A percentile compares a stretch with the other conserved stretches of the same genome.
phyloP scores from a whole-genome alignment of 2,329 filamentous ascomycete species.

The Clonostachys solani region DNA sequence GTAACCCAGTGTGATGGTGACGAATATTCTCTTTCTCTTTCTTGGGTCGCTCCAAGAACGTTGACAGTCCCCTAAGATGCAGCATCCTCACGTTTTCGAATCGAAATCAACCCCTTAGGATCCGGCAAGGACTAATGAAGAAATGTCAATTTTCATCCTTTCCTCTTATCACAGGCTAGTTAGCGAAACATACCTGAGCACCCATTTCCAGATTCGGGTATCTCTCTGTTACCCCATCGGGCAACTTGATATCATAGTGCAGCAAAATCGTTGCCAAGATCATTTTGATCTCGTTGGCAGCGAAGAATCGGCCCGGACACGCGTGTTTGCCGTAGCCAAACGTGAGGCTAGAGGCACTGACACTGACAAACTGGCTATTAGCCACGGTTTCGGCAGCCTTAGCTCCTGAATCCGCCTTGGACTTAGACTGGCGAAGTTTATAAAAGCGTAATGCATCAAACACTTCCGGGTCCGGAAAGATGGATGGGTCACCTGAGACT shows the following conservation, averaged over 20 bases:
- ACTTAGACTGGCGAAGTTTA: conserved; percentile 20
- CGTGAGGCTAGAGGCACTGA: conserved; percentile 25
- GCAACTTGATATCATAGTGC: conserved; percentile 26
- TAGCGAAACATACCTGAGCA: not conserved
- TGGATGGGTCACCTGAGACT: conserved; percentile 26
- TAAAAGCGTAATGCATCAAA: conserved; percentile 42
- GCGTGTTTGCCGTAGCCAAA: conserved; percentile 33
- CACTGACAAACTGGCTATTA: conserved; percentile 34
- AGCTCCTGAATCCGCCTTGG: not conserved
- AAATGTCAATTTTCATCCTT: too few relatives aligned
- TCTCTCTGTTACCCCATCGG: conserved; percentile 1
- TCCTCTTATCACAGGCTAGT: too few relatives aligned
- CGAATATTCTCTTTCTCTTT: too few relatives aligned
- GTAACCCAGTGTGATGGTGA: too few relatives aligned
- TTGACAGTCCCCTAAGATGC: too few relatives aligned
- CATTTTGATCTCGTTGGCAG: conserved; percentile 38
- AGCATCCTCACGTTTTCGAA: too few relatives aligned
- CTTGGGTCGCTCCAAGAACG: too few relatives aligned
- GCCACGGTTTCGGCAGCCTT: conserved; percentile 10
- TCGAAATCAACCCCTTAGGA: too few relatives aligned
- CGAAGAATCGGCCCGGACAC: conserved; percentile 39
- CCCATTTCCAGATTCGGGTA: conserved; percentile 8
- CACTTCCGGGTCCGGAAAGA: conserved; percentile 23
- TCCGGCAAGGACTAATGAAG: too few relatives aligned
- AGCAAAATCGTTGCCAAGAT: conserved; percentile 33